Evolutionary conservation across 2,329 filamentous ascomycete genomes (phyloP), one percentile per base, ranked within the genome.

Genomic region (Dactylellina sp.): DNA sequence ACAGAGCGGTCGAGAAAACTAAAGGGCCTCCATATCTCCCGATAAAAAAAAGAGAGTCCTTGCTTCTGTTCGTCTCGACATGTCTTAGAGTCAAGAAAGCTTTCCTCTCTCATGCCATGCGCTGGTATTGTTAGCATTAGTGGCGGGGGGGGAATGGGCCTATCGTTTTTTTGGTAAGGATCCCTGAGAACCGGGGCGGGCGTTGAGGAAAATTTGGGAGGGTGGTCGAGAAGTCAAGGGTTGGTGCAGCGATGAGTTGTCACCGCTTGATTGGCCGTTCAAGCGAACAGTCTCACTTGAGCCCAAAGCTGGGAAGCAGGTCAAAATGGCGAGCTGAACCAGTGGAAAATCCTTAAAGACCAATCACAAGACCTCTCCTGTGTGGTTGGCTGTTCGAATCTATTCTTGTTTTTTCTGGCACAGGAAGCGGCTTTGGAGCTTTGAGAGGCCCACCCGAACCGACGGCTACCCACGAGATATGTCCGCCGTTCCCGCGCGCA

Each of bases 181-280:
- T 74, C 62, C 70, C 37, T 60, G 59, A 56, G 47, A 65, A 53
- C 52, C 53, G 22, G 55, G 60, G 53, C 60, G 49, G 37, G 52
- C 44, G 53, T 65, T 32, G 61, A 66, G 55, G 59, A 64, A 72
- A 55, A 56, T 72, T 66, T 65, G 61, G 70, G 55, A 57, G 70
- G 70, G 60, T 60, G 68, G 55, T 52, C 61, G 47, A 66, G 47
- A 12, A 11, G 61, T 74, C 70, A 61, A 74, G 70, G 70, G 70
- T 74, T 37, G 55, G 70, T 74, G 70, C 70, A 74, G 61, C 70
- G 70, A 74, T 74, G 70, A 74, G 70, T 74, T 74, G 70, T 64
- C 70, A 74, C 61, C 39, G 70, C 70, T 74, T 74, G 70, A 74
- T 74, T 74, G 70, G 70, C 61, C 70, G 44, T 52, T 65, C 47